Evolutionary conservation across 352 stramenopile species (phyloP), one percentile per base, ranked within the genome.

Genomic region (Globisporangium cystogenes): DNA sequence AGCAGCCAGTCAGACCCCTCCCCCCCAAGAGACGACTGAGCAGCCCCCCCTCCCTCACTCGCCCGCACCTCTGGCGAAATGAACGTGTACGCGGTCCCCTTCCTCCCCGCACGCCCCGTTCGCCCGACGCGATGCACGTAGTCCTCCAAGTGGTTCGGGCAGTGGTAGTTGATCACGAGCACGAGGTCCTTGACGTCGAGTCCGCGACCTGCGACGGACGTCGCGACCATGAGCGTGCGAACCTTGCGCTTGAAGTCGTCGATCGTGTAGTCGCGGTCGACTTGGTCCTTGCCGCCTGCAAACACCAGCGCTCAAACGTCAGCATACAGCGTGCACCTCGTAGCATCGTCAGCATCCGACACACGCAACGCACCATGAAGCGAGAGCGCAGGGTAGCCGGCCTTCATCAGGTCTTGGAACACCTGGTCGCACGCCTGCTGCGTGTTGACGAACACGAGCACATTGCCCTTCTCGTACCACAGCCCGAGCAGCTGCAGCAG

Each of bases 401-500:
- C 90, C 55, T 98, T 88, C 65, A 98, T 92, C 11, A 99, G 75
- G 53, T 99, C 90, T 63, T 98, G 90, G 59, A 99, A 99, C 7
- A 99, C 65, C 51, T 95, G 85, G 67, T 99, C 97, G 54, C 94
- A 98, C 1, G 82, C 76, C 72, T 97, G 87, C 65, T 99, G 97
- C n/a, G 94, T 99, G 68, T 98, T 98, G 37, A 99, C 97, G 74
- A 99, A 99, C 12, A 99, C 90, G 36, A 99, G 83, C 8, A 99
- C 87, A 52, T 98, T 98, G 41, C 96, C 97, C 44, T 93, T 96
- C 56, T 99, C 96, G 55, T 98, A 98, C 87, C 86, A 97, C 18
- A 98, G 65, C 26, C 94, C 95, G 7, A 99, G 76, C 24, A 99
- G 67, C 62, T 99, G 96, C 18, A 99, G 75, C 36, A 99, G 67